Evolutionary conservation across 2,329 filamentous ascomycete species (phyloP), one percentile per base, ranked within the genome.

Genomic region (Tolypocladium guangdongense): DNA sequence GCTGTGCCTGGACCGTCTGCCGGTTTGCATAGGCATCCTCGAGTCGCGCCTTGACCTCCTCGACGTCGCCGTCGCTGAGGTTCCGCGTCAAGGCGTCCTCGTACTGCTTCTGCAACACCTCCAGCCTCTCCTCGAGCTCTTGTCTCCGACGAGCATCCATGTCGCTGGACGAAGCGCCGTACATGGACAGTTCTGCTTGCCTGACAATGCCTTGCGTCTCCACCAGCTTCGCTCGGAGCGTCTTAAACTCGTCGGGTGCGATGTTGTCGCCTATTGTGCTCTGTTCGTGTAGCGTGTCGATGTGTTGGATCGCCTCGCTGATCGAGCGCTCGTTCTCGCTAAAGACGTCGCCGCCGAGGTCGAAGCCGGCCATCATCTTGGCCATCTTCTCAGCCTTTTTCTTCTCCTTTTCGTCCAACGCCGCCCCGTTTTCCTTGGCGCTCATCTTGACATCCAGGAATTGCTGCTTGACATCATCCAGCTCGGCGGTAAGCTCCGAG

Each of bases 381-480:
- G 93, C 93, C 93, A 99, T 99, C 73, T 95, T 93, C 74, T 99
- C 93, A 1, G 91, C 90, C 79, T 99, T 99, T 75, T 90, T 91
- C 78, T 90, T 92, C 73, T 97, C 95, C 78, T 99, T 99, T 72
- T 97, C 93, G 62, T 97, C 92, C 22, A 95, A 75, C 18, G 90
- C 86, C 10, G 90, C 90, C 46, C 83, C 90, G 1, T 88, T 92
- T 73, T 97, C 93, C 74, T 93, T 95, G 54, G 92, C 90, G 61
- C 84, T 93, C 88, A 97, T 96, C 75, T 92, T 92, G 48, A 93
- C 90, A 68, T 97, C 91, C 20, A 97, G 78, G 51, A 99, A 82
- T 66, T 96, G 91, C 69, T 96, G 91, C 74, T 97, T 97, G 55
- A 97, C 81, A 54, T 96, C 92, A 65, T 97, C 92, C 35, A 99